Evolutionary conservation across 2,329 filamentous ascomycete genomes (phyloP), one percentile per base, ranked within the genome.

Genomic region (Fusarium nelsonii): DNA sequence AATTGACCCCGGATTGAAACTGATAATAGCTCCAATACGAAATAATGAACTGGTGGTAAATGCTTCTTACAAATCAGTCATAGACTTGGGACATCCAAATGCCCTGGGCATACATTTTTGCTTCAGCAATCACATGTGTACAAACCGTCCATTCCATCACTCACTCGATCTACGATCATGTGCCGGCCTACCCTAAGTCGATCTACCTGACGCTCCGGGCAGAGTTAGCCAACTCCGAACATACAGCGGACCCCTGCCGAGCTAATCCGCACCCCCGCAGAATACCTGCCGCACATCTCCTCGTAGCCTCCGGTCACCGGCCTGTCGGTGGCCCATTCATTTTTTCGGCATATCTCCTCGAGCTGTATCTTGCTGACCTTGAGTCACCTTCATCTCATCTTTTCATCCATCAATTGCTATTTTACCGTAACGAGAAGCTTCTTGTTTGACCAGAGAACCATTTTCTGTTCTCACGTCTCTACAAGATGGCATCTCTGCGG

Each of bases 401-500:
- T 45, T 30, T 39, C 28, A 7, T 46, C 20, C 37, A 43, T 39
- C 62, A 64, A 72, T 65, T 66, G 49, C 62, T 62, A 65, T 63
- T 68, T 69, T 70, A 60, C 56, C 55, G 64, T 54, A 44, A 49
- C 40, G 66, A 56, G 72, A 73, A 69, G 60, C 66, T 65, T 74
- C 73, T 74, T 74, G 71, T 71, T 50, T 52, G 73, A 55, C 63
- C 44, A 63, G 71, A 72, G 69, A 68, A 68, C 66, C 61, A 23
- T 53, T 23, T 23, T 7, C 14, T 58, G 67, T 74, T 73, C 71
- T 73, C 68, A 45, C 50, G 52, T 65, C 52, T 55, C 50, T 50
- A 52, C 72, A 77, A 74, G 77, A 84, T 84, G 83, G 81, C 81
- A 59, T 82, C 81, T 74, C 80, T 84, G 67, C 79, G 81, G 76